A percentile compares a stretch with the other conserved stretches of the same genome.
These are phyloP conservation scores for Backusella luteola DNA, from an alignment of 192 early-diverging fungal genomes.

Conservation along the genomic window DNA sequence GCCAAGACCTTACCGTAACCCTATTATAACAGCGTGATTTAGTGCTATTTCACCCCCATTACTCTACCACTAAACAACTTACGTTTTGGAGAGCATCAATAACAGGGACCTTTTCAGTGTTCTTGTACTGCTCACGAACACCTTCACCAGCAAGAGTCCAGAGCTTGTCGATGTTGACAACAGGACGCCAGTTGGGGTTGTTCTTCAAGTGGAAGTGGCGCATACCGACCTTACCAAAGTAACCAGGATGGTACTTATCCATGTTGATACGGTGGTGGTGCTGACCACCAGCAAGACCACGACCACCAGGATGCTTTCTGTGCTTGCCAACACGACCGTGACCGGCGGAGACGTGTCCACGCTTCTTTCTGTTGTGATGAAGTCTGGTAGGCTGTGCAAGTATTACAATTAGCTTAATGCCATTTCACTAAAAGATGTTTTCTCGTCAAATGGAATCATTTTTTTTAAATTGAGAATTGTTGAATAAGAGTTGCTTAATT, in stretches of 20 bases:
- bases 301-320: conserved; percentile 99
- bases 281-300: conserved; percentile 99
- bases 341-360: conserved; percentile 99
- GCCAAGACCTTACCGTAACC: conserved; percentile 97
- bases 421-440: not conserved
- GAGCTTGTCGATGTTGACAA: conserved; percentile 93
- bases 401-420: not conserved
- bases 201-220: no score
- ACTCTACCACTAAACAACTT: not conserved
- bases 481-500: not conserved
- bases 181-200: conserved; percentile 82
- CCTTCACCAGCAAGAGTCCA: conserved; percentile 90
- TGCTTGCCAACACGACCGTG: conserved; percentile 99
- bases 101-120: conserved; percentile 89
- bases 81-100: conserved; percentile 75
- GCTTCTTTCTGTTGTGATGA: conserved; percentile 91
- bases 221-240: no score
- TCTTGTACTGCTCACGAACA: conserved; percentile 77
- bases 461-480: not conserved
- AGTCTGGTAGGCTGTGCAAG: conserved; percentile 72
- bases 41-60: conserved; percentile 25
- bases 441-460: not conserved
- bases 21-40: conserved; percentile 30
- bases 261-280: conserved; percentile 99
- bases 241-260: no score